Evolutionary conservation across 1,284 basidiomycete species (phyloP).

Genomic region (Boletus sp.): DNA sequence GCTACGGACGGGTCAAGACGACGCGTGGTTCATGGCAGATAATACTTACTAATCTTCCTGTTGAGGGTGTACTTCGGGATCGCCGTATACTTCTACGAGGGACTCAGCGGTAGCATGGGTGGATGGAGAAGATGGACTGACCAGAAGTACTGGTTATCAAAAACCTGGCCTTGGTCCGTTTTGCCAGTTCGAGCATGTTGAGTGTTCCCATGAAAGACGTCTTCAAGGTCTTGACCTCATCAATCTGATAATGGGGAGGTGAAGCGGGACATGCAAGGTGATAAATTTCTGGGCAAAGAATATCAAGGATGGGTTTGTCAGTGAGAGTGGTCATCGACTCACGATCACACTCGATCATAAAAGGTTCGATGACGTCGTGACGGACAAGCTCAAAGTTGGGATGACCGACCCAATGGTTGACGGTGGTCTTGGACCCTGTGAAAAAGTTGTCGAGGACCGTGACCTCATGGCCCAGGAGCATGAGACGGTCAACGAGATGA

Average conservation of each 20-base stretch:
- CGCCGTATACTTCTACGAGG: slow-evolving; percentile 86
- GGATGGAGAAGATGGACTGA: slow-evolving; percentile 31
- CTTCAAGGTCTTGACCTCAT: slow-evolving; percentile 95
- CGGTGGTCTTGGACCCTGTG: slow-evolving; percentile 92
- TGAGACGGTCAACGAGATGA: slow-evolving; percentile 93
- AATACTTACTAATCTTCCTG: slow-evolving; percentile 82
- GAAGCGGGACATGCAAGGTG: slow-evolving; percentile 96
- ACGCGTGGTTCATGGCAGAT: slow-evolving; percentile 3
- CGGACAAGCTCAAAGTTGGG: slow-evolving; percentile 98
- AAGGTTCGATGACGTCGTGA: slow-evolving; percentile 94
- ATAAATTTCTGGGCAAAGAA: slow-evolving; percentile 77
- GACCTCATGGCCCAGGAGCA: slow-evolving; percentile 97
- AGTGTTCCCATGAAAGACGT: slow-evolving; percentile 96
- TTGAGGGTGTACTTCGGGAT: slow-evolving; percentile 96
- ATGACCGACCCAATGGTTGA: slow-evolving; percentile 93
- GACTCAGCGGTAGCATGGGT: slow-evolving; percentile 8
- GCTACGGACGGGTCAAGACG: slow-evolving; percentile 39
- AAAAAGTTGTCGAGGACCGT: slow-evolving; percentile 98
- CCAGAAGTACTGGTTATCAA: slow-evolving; percentile 91
- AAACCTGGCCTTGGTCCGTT: slow-evolving; percentile 95
- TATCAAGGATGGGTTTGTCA: neutral
- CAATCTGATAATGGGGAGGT: slow-evolving; percentile 92
- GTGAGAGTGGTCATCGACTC: slow-evolving; percentile 29
- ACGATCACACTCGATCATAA: slow-evolving; percentile 97
- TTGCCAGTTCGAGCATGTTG: slow-evolving; percentile 98